Percentiles rank a stretch among this genome's conserved stretches.
Conservation (phyloP, 169 alveolate genomes). For the Theileria equi region DNA sequence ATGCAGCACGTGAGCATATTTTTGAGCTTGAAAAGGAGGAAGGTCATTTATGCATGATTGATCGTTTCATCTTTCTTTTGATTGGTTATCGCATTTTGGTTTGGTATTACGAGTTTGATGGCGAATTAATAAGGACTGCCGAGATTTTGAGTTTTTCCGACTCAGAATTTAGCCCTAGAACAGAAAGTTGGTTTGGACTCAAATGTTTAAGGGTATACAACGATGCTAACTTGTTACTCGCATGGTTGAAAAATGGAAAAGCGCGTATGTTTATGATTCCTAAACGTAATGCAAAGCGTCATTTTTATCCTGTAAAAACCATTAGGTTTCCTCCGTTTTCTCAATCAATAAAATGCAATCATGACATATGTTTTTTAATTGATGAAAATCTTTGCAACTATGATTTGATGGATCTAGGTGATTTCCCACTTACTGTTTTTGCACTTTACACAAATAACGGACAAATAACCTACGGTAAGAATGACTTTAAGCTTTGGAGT, state of each 20-base stretch:
- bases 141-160: slow-evolving; percentile 38
- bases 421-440: too few relatives aligned
- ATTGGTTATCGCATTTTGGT: slow-evolving; percentile 35
- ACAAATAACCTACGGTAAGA: slow-evolving; percentile 4
- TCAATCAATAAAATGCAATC: neutral
- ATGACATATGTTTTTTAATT: too few relatives aligned
- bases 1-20: slow-evolving; percentile 27
- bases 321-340: slow-evolving; percentile 6
- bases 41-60: slow-evolving; percentile 21
- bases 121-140: slow-evolving; percentile 41
- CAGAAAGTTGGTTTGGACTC: slow-evolving; percentile 40
- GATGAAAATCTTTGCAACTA: neutral
- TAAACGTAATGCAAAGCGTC: neutral
- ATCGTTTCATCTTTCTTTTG: slow-evolving; percentile 36
- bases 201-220: slow-evolving; percentile 10
- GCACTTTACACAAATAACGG: too few relatives aligned
- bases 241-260: slow-evolving; percentile 41
- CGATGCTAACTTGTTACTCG: slow-evolving; percentile 4
- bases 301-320: neutral
- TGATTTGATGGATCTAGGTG: neutral
- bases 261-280: slow-evolving; percentile 36
- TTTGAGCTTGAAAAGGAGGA: slow-evolving; percentile 30
- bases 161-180: neutral
- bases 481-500: slow-evolving; percentile 9
- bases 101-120: slow-evolving; percentile 49